Evolutionary conservation across 352 stramenopile genomes (phyloP), one percentile per base, ranked within the genome.

Genomic region (Phytopythium oedochilum): DNA sequence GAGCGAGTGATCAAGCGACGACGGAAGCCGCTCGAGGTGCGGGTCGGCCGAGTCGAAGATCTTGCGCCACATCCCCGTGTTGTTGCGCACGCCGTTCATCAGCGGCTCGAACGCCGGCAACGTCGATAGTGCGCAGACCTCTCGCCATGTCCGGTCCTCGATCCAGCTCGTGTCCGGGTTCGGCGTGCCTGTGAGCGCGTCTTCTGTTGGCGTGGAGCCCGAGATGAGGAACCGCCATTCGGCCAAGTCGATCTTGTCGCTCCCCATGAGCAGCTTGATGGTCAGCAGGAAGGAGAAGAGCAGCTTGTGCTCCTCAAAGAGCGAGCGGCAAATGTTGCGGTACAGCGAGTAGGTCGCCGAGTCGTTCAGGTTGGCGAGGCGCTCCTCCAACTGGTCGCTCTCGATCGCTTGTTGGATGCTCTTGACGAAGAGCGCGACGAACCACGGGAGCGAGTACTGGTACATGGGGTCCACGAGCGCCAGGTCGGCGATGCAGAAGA

Each of bases 161-260:
- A 74, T 63, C 62, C 63, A 69, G 28, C 9, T 55, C 10, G 59
- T 40, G 43, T 66, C 63, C 4, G 66, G 72, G 34, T 72, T 72
- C 15, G 56, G 31, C 0, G 59, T 46, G 5, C 64, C 63, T 12
- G 60, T n/a, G 2, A 45, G 48, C 20, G 31, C 15, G 36, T 45
- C 38, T 18, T 53, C 46, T 0, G 46, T 78, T 1, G 75, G 66
- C 2, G 78, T 85, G 0, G 83, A 93, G 0, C 89, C 94, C 4
- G 86, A 92, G 51, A 98, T 97, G 11, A 98, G 74, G 59, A 98
- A 98, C 0, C 84, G 76, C 94, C 94, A 98, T 54, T 98, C 87
- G 14, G 88, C 61, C n/a, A 81, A 51, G 53, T 98, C 86, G 38
- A 98, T 95, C 51, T 78, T 75, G 59, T 76, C 69, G 0, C 64